These are phyloP conservation scores for Ophiobolus disseminans DNA, from an alignment of 2,329 filamentous ascomycete genomes.

Conservation along the genomic window DNA sequence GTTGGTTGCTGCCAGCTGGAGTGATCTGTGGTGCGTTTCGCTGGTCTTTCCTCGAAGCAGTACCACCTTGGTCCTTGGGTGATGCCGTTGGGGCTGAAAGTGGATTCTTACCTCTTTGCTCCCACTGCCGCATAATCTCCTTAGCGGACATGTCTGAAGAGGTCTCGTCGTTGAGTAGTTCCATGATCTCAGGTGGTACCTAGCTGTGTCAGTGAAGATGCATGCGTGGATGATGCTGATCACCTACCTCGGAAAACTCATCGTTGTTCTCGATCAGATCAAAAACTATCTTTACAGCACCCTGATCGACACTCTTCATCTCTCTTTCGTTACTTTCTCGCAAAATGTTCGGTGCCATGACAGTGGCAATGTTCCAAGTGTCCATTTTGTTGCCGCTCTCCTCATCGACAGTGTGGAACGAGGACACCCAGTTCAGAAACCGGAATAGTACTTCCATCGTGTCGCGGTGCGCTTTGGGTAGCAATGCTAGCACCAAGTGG, in stretches of 20 bases:
- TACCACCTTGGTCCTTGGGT: constrained; percentile 48
- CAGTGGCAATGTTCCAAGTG: constrained; percentile 93
- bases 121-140: constrained; percentile 93
- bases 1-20: constrained; percentile 86
- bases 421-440: constrained; percentile 96
- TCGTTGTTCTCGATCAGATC: constrained; percentile 92
- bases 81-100: constrained; percentile 56
- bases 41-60: constrained; percentile 61
- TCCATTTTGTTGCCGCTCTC: constrained; percentile 99
- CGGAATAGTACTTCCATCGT: constrained; percentile 93
- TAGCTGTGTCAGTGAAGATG: constrained; percentile 52
- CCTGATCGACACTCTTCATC: constrained; percentile 80
- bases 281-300: constrained; percentile 91
- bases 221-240: neutral
- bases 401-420: constrained; percentile 96
- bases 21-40: constrained; percentile 64
- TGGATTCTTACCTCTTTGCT: constrained; percentile 76
- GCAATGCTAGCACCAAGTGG: constrained; percentile 87
- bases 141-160: constrained; percentile 92
- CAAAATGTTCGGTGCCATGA: constrained; percentile 95
- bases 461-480: constrained; percentile 92
- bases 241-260: constrained; percentile 91
- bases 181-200: constrained; percentile 92
- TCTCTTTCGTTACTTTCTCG: constrained; percentile 66
- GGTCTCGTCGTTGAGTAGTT: constrained; percentile 83